These are phyloP conservation scores for Diversispora epigaea DNA, from an alignment of 192 early-diverging fungal genomes.

Conservation along the genomic window DNA sequence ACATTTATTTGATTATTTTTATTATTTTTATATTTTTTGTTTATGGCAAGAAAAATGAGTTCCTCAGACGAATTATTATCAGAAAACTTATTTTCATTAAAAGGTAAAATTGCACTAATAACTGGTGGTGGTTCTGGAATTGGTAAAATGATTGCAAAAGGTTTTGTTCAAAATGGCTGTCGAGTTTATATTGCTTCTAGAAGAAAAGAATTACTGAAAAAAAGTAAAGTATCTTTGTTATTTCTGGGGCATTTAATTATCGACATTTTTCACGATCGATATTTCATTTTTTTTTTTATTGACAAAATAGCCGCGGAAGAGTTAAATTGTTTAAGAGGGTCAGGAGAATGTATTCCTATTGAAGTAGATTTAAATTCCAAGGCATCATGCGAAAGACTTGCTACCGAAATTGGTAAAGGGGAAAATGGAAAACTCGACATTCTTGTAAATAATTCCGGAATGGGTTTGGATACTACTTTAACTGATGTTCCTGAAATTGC, in stretches of 20 bases:
- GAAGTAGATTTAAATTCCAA: conserved; percentile 60
- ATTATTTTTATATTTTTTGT: too few species aligned
- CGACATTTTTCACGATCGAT: not conserved
- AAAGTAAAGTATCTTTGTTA: not conserved
- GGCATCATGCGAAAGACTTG: conserved; percentile 36
- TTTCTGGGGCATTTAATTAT: not conserved
- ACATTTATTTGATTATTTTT: too few species aligned
- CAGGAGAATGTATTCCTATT: conserved; percentile 66
- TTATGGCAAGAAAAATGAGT: not conserved
- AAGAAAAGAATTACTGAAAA: conserved; percentile 31
- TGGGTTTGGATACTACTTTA: conserved; percentile 27
- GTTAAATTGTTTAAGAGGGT: conserved; percentile 57
- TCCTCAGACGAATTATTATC: not conserved
- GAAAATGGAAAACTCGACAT: conserved; percentile 67
- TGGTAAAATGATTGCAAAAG: conserved; percentile 59
- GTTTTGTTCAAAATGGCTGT: conserved; percentile 84
- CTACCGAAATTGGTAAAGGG: conserved; percentile 44
- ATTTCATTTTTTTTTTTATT: conserved; percentile 41
- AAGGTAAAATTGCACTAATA: conserved; percentile 77
- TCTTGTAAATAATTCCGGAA: conserved; percentile 85
- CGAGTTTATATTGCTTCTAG: conserved; percentile 89
- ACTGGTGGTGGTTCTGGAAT: conserved; percentile 68
- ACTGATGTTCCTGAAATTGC: not conserved
- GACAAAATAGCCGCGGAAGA: conserved; percentile 53
- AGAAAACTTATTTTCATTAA: conserved; percentile 57